Base-by-base conservation (phyloP, 106 monocot species). In the Acorus gramineus region DNA sequence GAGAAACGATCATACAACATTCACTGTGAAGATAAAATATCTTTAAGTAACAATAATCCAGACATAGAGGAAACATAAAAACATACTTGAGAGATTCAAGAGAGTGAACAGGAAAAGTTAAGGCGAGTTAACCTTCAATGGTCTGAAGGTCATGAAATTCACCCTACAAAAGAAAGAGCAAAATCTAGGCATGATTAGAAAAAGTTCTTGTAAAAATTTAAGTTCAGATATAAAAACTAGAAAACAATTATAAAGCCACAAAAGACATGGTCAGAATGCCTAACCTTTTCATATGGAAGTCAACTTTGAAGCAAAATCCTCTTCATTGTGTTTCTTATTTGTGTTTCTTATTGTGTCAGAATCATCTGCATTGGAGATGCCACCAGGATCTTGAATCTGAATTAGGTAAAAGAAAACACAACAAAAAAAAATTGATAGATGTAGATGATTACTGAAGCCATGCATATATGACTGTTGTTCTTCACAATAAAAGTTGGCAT, bases 11-110 rank as follows among this genome's bases (percentile, higher is more conserved):
- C 28, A 28, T 28, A 28, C 28, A 28, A 28, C 1, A 28, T 28
- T 28, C 28, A 28, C 28, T 0, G 28, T 28, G 28, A 28, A 28
- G 28, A 28, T 28, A 28, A 28, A 28, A 28, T 28, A 28, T 28
- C 28, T 28, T 28, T 28, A 28, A 28, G 28, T 1, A 28, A 28
- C 28, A 28, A 28, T 28, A 28, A 1, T 28, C 28, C 28, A 28
- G 28, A 1, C 28, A 28, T 1, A 28, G 28, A 28, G 28, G 44
- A 54, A 10, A 28, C 28, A 63, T 71, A 54, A 66, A 53, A 47
- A 64, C 66, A 54, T 86, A 90, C 94, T 81, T 90, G 4, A 95
- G 80, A 54, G 94, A 89, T 71, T 86, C 67, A 65, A 94, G 94
- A 70, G 89, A 81, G 12, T 64, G 81, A 49, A 71, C 73, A 55